Conservation (phyloP, 129 eudicot genomes). For the Ambrosia artemisiifolia region DNA sequence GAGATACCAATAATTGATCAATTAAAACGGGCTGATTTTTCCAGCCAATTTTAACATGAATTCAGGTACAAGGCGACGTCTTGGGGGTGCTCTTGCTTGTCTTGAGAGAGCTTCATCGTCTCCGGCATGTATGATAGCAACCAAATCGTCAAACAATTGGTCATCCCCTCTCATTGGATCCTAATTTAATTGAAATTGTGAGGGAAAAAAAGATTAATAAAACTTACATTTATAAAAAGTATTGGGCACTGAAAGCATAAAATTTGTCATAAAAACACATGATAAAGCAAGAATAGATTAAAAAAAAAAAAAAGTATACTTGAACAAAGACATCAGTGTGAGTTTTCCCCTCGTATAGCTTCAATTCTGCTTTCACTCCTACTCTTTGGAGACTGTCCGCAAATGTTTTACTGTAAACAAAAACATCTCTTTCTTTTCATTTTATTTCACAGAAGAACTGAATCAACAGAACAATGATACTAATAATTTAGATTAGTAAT, state of each 20-base stretch:
- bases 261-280: neutral
- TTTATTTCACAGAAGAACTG: neutral
- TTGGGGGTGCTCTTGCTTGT: conserved; percentile 61
- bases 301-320: conserved; percentile 49
- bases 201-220: neutral
- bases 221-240: neutral
- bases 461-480: neutral
- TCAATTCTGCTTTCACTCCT: conserved; percentile 70
- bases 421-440: neutral
- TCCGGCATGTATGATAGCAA: conserved; percentile 61
- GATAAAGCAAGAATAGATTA: neutral
- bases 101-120: conserved; percentile 67
- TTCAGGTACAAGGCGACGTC: conserved; percentile 86
- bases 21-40: conserved; percentile 76
- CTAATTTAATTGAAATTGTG: conserved; percentile 34
- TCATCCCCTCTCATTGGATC: conserved; percentile 99
- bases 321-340: conserved; percentile 97
- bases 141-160: conserved; percentile 75
- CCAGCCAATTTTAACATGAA: conserved; percentile 79
- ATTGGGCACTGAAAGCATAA: conserved; percentile 2
- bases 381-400: conserved; percentile 74
- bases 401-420: conserved; percentile 55
- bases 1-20: neutral
- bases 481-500: neutral
- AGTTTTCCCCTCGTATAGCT: conserved; percentile 83